A percentile compares a stretch with the other conserved stretches of the same genome.
Evolutionary conservation across 306 rosid genomes (phyloP).

Genomic region (Psophocarpus tetragonolobus): DNA sequence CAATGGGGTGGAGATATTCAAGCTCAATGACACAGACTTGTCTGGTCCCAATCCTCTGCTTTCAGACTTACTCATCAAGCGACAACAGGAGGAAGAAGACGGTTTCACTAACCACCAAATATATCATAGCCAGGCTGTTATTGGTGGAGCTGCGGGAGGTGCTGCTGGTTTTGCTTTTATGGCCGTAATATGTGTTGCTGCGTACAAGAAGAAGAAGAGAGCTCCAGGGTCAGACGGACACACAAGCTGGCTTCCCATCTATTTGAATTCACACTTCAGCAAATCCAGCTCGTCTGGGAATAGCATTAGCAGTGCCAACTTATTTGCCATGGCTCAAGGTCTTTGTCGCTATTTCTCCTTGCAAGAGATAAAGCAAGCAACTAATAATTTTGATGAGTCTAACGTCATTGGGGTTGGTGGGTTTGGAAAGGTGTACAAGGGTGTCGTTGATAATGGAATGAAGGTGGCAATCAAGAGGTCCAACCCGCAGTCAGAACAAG

Average conservation of each 20-base stretch:
- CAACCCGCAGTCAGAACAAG: constrained; percentile 62
- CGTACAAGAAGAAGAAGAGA: constrained; percentile 40
- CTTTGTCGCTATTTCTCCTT: constrained; percentile 56
- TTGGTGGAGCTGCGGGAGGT: constrained; percentile 61
- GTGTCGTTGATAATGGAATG: constrained; percentile 46
- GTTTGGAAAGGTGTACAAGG: constrained; percentile 64
- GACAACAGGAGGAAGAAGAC: not conserved
- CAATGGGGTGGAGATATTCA: constrained; percentile 61
- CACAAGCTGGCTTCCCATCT: constrained; percentile 56
- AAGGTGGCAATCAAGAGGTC: constrained; percentile 58
- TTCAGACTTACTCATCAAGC: constrained; percentile 37
- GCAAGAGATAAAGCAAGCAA: constrained; percentile 51
- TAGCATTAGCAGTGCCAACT: constrained; percentile 33
- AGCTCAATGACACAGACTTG: constrained; percentile 51
- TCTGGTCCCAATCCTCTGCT: constrained; percentile 61
- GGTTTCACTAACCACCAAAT: not conserved
- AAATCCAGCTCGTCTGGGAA: constrained; percentile 44
- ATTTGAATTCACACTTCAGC: constrained; percentile 30
- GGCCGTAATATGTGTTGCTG: constrained; percentile 45
- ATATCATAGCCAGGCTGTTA: constrained; percentile 3
- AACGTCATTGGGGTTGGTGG: constrained; percentile 68
- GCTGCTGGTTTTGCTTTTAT: constrained; percentile 52
- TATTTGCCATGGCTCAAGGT: constrained; percentile 50
- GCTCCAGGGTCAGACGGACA: constrained; percentile 33
- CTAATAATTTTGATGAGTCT: constrained; percentile 50